Evolutionary conservation across 1,139 yeast species (phyloP).

Genomic region (Candida tropicalis): DNA sequence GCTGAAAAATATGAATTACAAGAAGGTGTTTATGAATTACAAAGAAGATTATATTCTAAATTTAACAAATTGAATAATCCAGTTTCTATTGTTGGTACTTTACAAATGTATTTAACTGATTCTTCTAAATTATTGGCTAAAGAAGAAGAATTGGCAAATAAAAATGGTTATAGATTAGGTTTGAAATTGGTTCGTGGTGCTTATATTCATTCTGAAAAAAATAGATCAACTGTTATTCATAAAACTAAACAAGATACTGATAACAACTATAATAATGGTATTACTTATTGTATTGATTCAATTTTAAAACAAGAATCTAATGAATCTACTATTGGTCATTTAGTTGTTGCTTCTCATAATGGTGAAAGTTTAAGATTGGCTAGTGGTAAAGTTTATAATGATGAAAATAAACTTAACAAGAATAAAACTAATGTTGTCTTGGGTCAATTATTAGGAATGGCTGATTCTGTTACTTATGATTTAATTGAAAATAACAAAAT

Average conservation of each 20-base stretch:
- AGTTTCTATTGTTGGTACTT: constrained; percentile 81
- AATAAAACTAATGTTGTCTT: constrained; percentile 71
- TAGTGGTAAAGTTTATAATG: constrained; percentile 51
- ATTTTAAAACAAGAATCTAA: constrained; percentile 46
- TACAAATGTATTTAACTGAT: constrained; percentile 87
- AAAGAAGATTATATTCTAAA: constrained; percentile 74
- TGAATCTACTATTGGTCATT: constrained; percentile 68
- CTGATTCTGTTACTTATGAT: constrained; percentile 83
- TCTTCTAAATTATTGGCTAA: constrained; percentile 60
- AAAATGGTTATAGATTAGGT: constrained; percentile 73
- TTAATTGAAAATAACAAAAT: constrained; percentile 65
- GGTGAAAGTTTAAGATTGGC: constrained; percentile 75
- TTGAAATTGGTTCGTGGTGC: constrained; percentile 97
- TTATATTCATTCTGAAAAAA: constrained; percentile 85
- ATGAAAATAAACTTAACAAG: constrained; percentile 25
- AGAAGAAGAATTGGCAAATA: constrained; percentile 68
- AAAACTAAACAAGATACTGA: constrained; percentile 79
- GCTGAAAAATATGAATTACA: constrained; percentile 91
- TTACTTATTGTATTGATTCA: constrained; percentile 62
- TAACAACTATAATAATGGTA: constrained; percentile 70
- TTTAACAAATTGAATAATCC: constrained; percentile 66
- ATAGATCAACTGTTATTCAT: constrained; percentile 69
- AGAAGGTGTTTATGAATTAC: constrained; percentile 88
- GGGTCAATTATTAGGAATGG: constrained; percentile 96
- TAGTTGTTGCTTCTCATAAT: constrained; percentile 93